Evolutionary conservation across 1,284 basidiomycete species (phyloP).

Genomic region (Xanthoconium separans): DNA sequence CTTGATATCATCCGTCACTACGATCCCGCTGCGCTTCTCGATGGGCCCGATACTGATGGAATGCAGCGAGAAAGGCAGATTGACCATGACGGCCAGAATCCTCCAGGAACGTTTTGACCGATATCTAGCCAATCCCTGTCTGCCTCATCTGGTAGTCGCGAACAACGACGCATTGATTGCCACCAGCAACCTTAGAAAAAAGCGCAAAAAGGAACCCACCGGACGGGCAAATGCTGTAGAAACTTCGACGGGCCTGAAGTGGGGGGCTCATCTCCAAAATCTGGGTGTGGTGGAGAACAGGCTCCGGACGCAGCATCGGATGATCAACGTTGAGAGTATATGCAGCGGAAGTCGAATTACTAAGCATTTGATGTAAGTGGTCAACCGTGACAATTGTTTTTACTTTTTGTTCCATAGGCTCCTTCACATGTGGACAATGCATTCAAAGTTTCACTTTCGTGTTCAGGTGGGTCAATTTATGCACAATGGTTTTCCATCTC

Average conservation of each 20-base stretch:
- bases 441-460: slow-evolving; percentile 17
- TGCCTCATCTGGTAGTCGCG: slow-evolving; percentile 9
- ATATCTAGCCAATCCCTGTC: slow-evolving; percentile 14
- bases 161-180: background rate
- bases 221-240: too few relatives aligned
- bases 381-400: background rate
- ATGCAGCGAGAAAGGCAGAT: slow-evolving; percentile 10
- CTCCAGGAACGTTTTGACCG: slow-evolving; percentile 17
- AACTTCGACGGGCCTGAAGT: background rate
- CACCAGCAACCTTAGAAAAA: too few relatives aligned
- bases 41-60: slow-evolving; percentile 13
- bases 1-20: slow-evolving; percentile 12
- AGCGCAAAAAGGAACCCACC: too few relatives aligned
- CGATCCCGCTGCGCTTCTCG: slow-evolving; percentile 20
- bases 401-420: too few relatives aligned
- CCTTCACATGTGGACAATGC: slow-evolving; percentile 23
- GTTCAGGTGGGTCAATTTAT: slow-evolving; percentile 11
- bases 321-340: slow-evolving; percentile 3
- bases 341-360: slow-evolving; percentile 9
- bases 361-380: slow-evolving; percentile 16
- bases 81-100: slow-evolving; percentile 9
- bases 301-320: slow-evolving; percentile 5
- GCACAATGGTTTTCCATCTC: background rate
- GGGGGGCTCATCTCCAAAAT: slow-evolving; percentile 14
- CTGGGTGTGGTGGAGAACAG: slow-evolving; percentile 14